A percentile compares a stretch with the other conserved stretches of the same genome.
These are phyloP conservation scores for Triadica sebifera DNA, from an alignment of 345 rosid species.

Conservation along the genomic window DNA sequence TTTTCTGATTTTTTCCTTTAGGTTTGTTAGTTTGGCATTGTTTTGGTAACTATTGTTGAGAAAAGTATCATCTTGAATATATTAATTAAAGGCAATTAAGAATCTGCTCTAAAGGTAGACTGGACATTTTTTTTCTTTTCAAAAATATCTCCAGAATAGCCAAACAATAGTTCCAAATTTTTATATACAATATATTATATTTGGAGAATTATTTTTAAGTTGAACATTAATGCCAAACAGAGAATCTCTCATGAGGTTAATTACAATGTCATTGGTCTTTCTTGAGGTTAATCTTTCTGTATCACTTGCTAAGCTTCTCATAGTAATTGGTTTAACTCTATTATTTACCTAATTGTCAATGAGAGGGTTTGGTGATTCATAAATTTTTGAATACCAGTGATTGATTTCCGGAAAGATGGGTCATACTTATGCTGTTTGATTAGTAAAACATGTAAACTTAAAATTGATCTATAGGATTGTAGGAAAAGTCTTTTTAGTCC, in stretches of 20 bases:
- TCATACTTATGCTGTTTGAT: background rate
- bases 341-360: background rate
- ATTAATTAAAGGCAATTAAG: background rate
- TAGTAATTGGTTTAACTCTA: background rate
- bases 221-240: background rate
- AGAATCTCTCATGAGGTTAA: background rate
- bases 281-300: background rate
- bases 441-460: conserved; percentile 1
- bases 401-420: background rate
- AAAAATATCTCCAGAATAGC: background rate
- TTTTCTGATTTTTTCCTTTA: background rate
- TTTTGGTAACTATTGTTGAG: background rate
- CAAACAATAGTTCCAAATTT: background rate
- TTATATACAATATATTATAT: background rate
- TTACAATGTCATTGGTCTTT: background rate
- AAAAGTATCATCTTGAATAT: background rate
- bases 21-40: background rate
- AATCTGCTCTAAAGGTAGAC: background rate
- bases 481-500: background rate
- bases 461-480: background rate
- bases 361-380: background rate
- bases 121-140: background rate
- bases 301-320: conserved; percentile 1
- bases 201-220: background rate
- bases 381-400: background rate